Percentiles rank a stretch among this genome's conserved stretches.
Evolutionary conservation across 2,329 filamentous ascomycete species (phyloP).

Genomic region (Monosporascus sp.): DNA sequence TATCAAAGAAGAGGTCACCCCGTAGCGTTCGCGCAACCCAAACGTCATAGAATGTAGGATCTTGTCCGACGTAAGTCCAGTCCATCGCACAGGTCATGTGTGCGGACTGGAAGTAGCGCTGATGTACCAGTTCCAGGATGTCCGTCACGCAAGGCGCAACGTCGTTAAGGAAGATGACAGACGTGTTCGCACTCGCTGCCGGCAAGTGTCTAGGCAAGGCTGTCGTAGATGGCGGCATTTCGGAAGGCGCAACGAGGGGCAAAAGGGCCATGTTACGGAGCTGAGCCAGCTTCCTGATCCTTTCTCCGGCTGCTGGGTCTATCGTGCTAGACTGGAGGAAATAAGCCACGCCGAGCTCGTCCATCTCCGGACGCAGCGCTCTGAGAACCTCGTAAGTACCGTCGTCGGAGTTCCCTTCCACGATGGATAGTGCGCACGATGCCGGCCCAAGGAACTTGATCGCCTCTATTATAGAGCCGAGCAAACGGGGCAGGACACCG

Average conservation of each 20-base stretch:
- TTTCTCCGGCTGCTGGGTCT: slow-evolving; percentile 36
- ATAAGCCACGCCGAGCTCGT: slow-evolving; percentile 33
- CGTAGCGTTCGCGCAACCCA: slow-evolving; percentile 48
- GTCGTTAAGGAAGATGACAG: slow-evolving; percentile 49
- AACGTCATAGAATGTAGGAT: slow-evolving; percentile 51
- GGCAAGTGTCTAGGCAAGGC: not conserved
- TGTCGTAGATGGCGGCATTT: slow-evolving; percentile 1
- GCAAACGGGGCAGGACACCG: slow-evolving; percentile 32
- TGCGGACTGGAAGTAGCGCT: slow-evolving; percentile 38
- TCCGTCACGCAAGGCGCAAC: slow-evolving; percentile 49
- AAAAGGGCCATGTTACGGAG: slow-evolving; percentile 48
- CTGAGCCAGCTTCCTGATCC: slow-evolving; percentile 41
- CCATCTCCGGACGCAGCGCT: slow-evolving; percentile 33
- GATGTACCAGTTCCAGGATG: slow-evolving; percentile 50
- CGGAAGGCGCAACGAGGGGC: slow-evolving; percentile 29
- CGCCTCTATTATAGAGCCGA: slow-evolving; percentile 46
- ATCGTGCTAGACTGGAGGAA: slow-evolving; percentile 36
- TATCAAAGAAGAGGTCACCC: slow-evolving; percentile 51
- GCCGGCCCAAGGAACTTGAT: slow-evolving; percentile 44
- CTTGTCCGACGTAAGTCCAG: slow-evolving; percentile 40
- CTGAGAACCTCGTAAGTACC: slow-evolving; percentile 46
- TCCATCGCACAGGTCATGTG: slow-evolving; percentile 55
- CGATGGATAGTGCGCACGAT: slow-evolving; percentile 47
- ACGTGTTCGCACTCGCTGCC: slow-evolving; percentile 29
- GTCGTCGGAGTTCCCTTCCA: slow-evolving; percentile 49